Percentiles rank a stretch among this genome's conserved stretches.
Evolutionary conservation across 306 rosid species (phyloP).

Genomic region (Cucurbita maxima): DNA sequence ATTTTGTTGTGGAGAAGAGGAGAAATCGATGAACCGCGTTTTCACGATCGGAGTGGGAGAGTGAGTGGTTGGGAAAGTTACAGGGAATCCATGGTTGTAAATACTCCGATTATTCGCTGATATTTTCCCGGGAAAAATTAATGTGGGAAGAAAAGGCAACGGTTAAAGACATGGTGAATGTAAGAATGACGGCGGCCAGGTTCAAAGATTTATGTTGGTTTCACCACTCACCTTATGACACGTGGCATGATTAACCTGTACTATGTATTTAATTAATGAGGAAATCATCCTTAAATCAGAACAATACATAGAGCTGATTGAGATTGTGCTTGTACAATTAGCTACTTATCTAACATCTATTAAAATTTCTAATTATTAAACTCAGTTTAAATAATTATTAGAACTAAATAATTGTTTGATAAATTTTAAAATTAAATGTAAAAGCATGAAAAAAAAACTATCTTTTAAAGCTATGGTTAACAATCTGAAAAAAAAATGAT

Average conservation of each 20-base stretch:
- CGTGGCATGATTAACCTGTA: not conserved
- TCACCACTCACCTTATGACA: not conserved
- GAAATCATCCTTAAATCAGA: too few species aligned
- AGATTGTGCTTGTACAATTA: too few species aligned
- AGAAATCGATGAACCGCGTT: not conserved
- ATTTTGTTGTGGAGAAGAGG: not conserved
- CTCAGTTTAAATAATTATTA: too few species aligned
- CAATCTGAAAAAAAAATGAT: too few species aligned
- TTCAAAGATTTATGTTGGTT: not conserved
- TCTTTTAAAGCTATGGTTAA: too few species aligned
- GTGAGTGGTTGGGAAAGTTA: conserved; percentile 3
- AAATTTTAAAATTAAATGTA: too few species aligned
- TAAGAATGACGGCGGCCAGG: not conserved
- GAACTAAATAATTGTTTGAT: too few species aligned
- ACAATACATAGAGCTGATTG: too few species aligned
- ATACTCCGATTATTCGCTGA: not conserved
- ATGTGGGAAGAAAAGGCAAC: not conserved
- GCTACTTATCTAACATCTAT: too few species aligned
- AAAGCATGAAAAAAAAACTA: too few species aligned
- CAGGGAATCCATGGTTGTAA: conserved; percentile 4
- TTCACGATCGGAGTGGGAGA: not conserved
- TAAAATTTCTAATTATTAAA: too few species aligned
- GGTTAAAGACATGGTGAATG: not conserved
- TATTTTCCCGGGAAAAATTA: not conserved
- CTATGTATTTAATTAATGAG: not conserved